Evolutionary conservation across 805 yeast genomes (phyloP), one percentile per base, ranked within the genome.

Genomic region (Pichia deserticola): DNA sequence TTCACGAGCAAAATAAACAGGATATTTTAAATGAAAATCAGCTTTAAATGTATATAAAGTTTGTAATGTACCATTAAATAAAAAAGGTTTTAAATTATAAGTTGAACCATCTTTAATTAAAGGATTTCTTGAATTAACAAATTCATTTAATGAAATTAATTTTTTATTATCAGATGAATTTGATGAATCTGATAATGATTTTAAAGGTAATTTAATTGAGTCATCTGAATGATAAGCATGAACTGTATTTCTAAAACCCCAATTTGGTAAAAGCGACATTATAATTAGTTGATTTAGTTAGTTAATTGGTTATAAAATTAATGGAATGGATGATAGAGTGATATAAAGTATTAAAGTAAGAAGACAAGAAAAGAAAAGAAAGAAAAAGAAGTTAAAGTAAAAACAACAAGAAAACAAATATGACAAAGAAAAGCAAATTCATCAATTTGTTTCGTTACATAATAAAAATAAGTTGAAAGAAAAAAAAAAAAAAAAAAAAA

Each of bases 61-160:
- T 60, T 78, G 82, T 27, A 73, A 54, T 42, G 74, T 73, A 29
- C 82, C 82, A 41, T 71, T 71, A 46, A 74, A 64, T 6, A 78
- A 61, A 12, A 70, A 61, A 4, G 82, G 82, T 52, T 73, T 71
- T 44, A 76, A 64, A 57, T 59, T 63, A 57, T 63, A 74, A n/a
- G 64, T 63, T 48, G 69, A 63, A 5, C 70, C 70, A 25, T 68
- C 57, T 28, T 53, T 48, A 39, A 76, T 63, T 48, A 73, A 74
- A 0, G 81, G 79, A 0, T 72, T 72, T 13, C 61, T 54, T 1
- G 60, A 46, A 36, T 59, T 56, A 44, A 77, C 59, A 36, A 78
- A 68, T 25, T 72, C 66, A 5, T 39, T 58, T 44, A 54, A 67
- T 28, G 57, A 68, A 29, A 64, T 60, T 20, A 20, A 20, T n/a